phyloP scores from a whole-genome alignment of 805 yeast species.

The Kuraishia borneana region DNA sequence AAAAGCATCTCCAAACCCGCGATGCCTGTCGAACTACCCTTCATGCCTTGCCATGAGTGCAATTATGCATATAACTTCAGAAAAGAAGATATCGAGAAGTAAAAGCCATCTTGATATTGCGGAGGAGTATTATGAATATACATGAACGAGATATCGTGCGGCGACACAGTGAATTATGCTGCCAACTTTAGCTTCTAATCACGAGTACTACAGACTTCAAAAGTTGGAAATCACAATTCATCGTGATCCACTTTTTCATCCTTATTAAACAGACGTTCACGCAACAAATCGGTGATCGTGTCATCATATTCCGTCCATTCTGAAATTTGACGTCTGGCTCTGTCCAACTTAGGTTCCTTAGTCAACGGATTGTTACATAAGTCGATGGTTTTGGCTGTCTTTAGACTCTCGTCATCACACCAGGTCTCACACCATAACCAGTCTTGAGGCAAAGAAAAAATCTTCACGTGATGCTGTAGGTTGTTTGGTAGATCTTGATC shows the following conservation, averaged over 20 bases:
- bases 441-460: constrained; percentile 64
- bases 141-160: too few relatives aligned
- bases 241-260: constrained; percentile 2
- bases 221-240: too few relatives aligned
- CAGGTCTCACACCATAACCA: constrained; percentile 95
- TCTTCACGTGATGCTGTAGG: constrained; percentile 56
- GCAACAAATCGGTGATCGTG: constrained; percentile 28
- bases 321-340: constrained; percentile 66
- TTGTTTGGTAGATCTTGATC: constrained; percentile 95
- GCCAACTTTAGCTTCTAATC: too few relatives aligned
- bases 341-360: constrained; percentile 64
- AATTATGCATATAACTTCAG: too few relatives aligned
- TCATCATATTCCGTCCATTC: constrained; percentile 67
- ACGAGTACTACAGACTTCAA: too few relatives aligned
- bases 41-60: too few relatives aligned
- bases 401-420: constrained; percentile 59
- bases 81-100: too few relatives aligned
- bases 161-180: too few relatives aligned
- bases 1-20: too few relatives aligned
- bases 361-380: constrained; percentile 78
- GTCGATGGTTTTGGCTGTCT: constrained; percentile 67
- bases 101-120: too few relatives aligned
- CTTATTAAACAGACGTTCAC: constrained; percentile 1
- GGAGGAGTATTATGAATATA: too few relatives aligned
- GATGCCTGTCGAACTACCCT: too few relatives aligned